Conservation (phyloP, 495 filamentous ascomycete genomes). For the Neurospora sp. region DNA sequence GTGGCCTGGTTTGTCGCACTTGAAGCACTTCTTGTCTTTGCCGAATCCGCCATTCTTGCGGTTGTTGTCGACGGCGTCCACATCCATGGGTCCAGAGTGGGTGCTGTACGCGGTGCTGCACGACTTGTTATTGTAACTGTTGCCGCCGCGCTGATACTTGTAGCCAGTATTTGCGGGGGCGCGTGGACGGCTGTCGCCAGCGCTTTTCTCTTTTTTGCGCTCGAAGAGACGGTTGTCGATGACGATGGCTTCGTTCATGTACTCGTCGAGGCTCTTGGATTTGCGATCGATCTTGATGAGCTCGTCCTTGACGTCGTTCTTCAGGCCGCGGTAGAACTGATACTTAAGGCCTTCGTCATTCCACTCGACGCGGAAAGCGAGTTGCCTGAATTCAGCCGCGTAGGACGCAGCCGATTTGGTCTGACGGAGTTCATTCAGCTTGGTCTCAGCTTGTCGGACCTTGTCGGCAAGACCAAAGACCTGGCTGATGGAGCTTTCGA, state of each 20-base stretch:
- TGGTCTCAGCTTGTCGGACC: not conserved
- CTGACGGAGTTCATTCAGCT: not conserved
- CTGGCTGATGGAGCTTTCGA: not conserved
- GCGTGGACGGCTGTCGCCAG: not conserved
- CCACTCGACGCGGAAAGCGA: not conserved
- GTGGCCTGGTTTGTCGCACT: not conserved
- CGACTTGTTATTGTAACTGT: not conserved
- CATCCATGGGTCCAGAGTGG: accelerated
- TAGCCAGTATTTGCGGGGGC: accelerated
- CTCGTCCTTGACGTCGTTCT: not conserved
- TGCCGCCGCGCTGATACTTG: not conserved
- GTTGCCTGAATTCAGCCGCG: not conserved
- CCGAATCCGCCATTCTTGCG: not conserved
- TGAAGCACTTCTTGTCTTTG: not conserved
- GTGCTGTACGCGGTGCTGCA: not conserved
- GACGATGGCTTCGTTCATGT: not conserved
- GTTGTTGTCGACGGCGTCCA: not conserved
- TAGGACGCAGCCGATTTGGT: not conserved
- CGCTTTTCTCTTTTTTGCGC: not conserved
- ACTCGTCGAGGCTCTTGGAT: not conserved
- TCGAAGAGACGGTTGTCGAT: not conserved
- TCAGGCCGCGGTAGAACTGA: not conserved
- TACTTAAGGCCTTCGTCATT: not conserved
- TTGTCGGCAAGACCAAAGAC: not conserved
- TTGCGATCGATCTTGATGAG: not conserved